phyloP scores from a whole-genome alignment of 805 yeast species.

The Pichia nanzhaoensis region DNA sequence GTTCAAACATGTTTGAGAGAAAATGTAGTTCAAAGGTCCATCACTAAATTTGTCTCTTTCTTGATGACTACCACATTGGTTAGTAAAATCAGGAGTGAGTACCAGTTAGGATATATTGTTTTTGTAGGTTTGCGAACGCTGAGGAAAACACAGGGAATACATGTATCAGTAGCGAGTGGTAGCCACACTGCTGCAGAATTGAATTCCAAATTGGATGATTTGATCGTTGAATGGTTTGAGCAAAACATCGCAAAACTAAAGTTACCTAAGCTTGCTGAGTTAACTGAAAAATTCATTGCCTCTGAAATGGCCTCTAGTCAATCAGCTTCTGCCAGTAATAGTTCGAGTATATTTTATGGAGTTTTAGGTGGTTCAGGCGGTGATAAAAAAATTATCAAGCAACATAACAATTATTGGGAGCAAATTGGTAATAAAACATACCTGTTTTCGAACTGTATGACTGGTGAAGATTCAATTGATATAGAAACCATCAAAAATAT shows the following conservation, averaged over 20 bases:
- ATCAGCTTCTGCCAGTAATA: slow-evolving; percentile 16
- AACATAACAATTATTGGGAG: slow-evolving; percentile 45
- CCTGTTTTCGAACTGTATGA: slow-evolving; percentile 30
- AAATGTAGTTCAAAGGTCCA: slow-evolving; percentile 29
- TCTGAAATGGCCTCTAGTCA: slow-evolving; percentile 16
- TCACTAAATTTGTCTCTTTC: slow-evolving; percentile 43
- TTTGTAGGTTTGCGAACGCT: slow-evolving; percentile 49
- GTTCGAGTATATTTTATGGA: slow-evolving; percentile 23
- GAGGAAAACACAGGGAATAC: slow-evolving; percentile 50
- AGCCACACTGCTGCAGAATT: slow-evolving; percentile 35
- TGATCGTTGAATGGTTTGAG: slow-evolving; percentile 36
- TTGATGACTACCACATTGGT: slow-evolving; percentile 38
- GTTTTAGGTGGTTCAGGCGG: slow-evolving; percentile 19
- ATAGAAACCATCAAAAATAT: slow-evolving; percentile 26
- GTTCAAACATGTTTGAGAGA: slow-evolving; percentile 49
- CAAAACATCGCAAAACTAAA: slow-evolving; percentile 25
- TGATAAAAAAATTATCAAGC: slow-evolving; percentile 23
- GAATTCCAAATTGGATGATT: slow-evolving; percentile 41
- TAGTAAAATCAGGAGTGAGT: slow-evolving; percentile 45
- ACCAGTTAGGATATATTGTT: slow-evolving; percentile 58
- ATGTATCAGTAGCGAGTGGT: slow-evolving; percentile 51
- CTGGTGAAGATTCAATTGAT: slow-evolving; percentile 32
- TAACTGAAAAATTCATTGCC: slow-evolving; percentile 34
- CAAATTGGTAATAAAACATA: slow-evolving; percentile 41
- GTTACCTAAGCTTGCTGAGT: slow-evolving; percentile 32